These are phyloP conservation scores for Pigoraptor vietnamica DNA, from an alignment of 78 protist genomes.

Conservation along the genomic window DNA sequence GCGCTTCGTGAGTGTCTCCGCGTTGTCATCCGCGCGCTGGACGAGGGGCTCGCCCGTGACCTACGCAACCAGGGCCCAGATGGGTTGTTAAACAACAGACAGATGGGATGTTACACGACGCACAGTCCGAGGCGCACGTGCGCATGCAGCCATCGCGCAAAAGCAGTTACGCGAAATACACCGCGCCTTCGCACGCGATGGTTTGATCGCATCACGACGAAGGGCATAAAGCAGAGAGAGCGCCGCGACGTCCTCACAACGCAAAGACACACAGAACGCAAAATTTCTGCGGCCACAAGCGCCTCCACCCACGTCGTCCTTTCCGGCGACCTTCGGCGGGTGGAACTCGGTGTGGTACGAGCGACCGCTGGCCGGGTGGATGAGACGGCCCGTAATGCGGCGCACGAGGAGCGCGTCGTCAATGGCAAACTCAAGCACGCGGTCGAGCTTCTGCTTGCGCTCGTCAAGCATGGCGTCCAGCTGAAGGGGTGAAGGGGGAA, in stretches of 20 bases:
- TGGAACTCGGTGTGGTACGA: slow-evolving; percentile 73
- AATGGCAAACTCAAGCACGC: slow-evolving; percentile 66
- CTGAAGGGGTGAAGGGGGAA: slow-evolving; percentile 9
- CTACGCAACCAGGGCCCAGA: too few species aligned
- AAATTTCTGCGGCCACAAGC: not conserved
- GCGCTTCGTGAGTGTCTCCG: slow-evolving; percentile 45
- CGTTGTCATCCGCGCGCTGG: slow-evolving; percentile 87
- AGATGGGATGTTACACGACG: too few species aligned
- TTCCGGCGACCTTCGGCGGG: slow-evolving; percentile 74
- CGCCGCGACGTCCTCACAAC: too few species aligned
- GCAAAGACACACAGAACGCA: not conserved
- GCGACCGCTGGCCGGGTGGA: slow-evolving; percentile 83
- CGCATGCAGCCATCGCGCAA: too few species aligned
- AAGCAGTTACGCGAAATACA: too few species aligned
- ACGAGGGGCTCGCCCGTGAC: slow-evolving; percentile 90
- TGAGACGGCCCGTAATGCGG: slow-evolving; percentile 88
- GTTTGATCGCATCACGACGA: too few species aligned
- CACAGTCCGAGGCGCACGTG: too few species aligned
- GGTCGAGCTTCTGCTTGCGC: slow-evolving; percentile 43
- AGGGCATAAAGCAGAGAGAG: not conserved
- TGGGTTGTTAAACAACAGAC: too few species aligned
- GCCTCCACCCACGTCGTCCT: slow-evolving; percentile 53
- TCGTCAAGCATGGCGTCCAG: slow-evolving; percentile 70
- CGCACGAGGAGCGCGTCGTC: slow-evolving; percentile 73
- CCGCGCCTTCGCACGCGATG: too few species aligned